These are phyloP conservation scores for Gossypium trilobum DNA, from an alignment of 441 rosid genomes.

Conservation along the genomic window DNA sequence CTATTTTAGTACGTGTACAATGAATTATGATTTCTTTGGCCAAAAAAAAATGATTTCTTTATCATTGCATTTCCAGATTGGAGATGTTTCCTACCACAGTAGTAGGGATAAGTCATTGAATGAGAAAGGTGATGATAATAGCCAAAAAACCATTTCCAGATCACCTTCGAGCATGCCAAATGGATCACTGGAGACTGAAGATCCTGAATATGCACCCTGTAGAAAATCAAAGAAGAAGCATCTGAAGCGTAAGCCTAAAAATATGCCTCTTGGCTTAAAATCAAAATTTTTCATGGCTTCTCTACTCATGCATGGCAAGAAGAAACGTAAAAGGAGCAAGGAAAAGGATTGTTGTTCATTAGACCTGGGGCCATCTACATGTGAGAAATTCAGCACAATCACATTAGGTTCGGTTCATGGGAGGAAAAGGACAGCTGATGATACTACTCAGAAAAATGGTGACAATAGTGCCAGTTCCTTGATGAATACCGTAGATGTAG, in stretches of 20 bases:
- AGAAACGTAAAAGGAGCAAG: constrained; percentile 44
- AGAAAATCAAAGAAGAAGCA: constrained; percentile 34
- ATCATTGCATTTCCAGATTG: constrained; percentile 27
- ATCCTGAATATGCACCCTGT: constrained; percentile 12
- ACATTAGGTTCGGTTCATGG: constrained; percentile 18
- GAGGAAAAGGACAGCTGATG: constrained; percentile 22
- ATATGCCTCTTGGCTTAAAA: constrained; percentile 35
- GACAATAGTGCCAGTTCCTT: constrained; percentile 19
- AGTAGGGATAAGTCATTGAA: constrained; percentile 12
- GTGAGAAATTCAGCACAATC: constrained; percentile 23
- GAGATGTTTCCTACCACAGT: constrained; percentile 8
- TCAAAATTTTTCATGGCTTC: constrained; percentile 36
- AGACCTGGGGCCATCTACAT: constrained; percentile 46
- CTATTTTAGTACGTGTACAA: not conserved
- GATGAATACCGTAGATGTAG: constrained; percentile 23
- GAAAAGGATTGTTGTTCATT: constrained; percentile 14
- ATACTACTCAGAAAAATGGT: constrained; percentile 18
- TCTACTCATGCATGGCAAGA: constrained; percentile 33
- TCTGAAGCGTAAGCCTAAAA: constrained; percentile 24
- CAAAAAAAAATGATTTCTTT: constrained; percentile 12
- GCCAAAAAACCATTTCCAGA: constrained; percentile 15
- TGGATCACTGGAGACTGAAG: constrained; percentile 16
- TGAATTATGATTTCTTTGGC: constrained; percentile 17
- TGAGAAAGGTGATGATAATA: constrained; percentile 20
- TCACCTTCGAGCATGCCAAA: constrained; percentile 10